Base-by-base conservation (phyloP, 2,329 filamentous ascomycete genomes). In the Alternaria consortialis region DNA sequence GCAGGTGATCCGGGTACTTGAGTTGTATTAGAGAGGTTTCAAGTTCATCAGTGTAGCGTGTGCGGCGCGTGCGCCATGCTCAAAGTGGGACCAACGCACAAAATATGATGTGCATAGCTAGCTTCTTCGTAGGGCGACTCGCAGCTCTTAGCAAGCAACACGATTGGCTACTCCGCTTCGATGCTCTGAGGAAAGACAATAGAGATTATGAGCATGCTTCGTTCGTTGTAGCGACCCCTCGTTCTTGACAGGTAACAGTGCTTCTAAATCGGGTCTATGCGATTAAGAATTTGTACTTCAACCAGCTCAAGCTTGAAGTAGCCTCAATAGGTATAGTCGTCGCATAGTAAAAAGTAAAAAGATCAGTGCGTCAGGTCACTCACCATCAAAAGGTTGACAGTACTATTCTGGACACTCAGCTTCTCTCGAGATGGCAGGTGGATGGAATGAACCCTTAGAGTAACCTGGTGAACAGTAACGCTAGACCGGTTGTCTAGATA, bases 391-490 rank as follows among this genome's bases (percentile, higher is more conserved):
- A 48, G 11, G 12, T 32, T 43, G 51, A 23, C 42, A 47, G 32
- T 37, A 9, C 7, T n/a, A 23, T 47, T 13, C 31, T 46, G 11
- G 42, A 9, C 11, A 36, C 15, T 27, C 32, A 17, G 34, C 5
- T 39, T 20, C 32, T 39, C 36, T 25, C 40, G 23, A 23, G 34
- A 34, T 23, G 17, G 44, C 34, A 56, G 40, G 29, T 27, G 31
- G 43, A 52, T 57, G 62, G 64, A 32, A 56, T 60, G 58, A 56
- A 46, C 60, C 63, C 48, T 34, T 62, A 56, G 55, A 37, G 43
- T 25, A 56, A 39, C 32, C 42, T 39, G 50, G 36, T 11, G n/a
- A 25, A 17, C 9, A n/a, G 32, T 32, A 34, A 11, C 12, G 31
- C 46, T 25, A 36, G 3, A 40, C 32, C 11, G 29, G 25, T 37